Conservation (phyloP, 1,284 basidiomycete genomes). For the Peniophora sp. region DNA sequence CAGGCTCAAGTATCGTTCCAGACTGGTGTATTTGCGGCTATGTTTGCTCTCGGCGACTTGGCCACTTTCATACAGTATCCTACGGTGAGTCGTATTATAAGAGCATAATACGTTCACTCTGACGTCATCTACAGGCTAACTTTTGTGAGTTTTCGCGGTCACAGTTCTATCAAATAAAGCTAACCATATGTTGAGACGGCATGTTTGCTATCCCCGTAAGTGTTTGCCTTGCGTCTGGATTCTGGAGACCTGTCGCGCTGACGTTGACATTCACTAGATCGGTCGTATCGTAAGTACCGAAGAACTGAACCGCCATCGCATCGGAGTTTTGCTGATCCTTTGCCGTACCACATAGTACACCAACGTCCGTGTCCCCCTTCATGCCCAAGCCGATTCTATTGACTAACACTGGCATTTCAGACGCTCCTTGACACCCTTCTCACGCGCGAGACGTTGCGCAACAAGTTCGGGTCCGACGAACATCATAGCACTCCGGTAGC, state of each 20-base stretch:
- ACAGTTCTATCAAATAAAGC: slow-evolving; percentile 12
- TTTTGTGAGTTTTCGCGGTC: too few relatives aligned
- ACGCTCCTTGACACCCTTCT: neutral
- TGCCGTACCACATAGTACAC: neutral
- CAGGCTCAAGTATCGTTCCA: slow-evolving; percentile 8
- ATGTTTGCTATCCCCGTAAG: slow-evolving; percentile 35
- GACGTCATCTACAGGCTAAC: neutral
- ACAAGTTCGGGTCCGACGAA: neutral
- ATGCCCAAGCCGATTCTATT: neutral
- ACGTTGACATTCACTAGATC: neutral
- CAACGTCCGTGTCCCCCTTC: neutral
- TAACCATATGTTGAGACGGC: slow-evolving; percentile 29
- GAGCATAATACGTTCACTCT: too few relatives aligned
- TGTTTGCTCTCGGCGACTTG: slow-evolving; percentile 36
- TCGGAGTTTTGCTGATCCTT: neutral
- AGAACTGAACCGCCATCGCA: neutral
- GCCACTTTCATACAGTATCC: slow-evolving; percentile 26
- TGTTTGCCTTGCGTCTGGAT: neutral
- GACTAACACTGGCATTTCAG: neutral
- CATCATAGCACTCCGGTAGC: too few relatives aligned
- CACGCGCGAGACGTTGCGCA: neutral
- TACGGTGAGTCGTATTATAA: slow-evolving; percentile 1
- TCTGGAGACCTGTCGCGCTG: too few relatives aligned
- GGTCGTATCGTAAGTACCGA: neutral
- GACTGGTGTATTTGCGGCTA: slow-evolving; percentile 34